A percentile compares a stretch with the other conserved stretches of the same genome.
phyloP scores from a whole-genome alignment of 2,329 filamentous ascomycete species.

The Neonectria neomacrospora region DNA sequence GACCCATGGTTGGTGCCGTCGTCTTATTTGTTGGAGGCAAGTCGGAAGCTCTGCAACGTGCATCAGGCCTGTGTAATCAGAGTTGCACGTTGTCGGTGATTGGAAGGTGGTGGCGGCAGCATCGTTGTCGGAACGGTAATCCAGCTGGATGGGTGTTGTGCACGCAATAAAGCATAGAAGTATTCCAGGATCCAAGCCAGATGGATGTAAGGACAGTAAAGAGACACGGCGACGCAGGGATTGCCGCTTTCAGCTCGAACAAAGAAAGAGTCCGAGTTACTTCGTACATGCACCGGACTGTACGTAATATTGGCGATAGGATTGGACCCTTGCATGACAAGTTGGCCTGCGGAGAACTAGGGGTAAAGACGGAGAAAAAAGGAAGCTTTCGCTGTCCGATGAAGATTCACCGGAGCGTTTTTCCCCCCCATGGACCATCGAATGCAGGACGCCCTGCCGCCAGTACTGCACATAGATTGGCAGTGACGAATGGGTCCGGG shows the following conservation, averaged over 20 bases:
- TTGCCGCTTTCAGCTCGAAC: neutral
- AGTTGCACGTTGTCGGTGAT: too few species aligned
- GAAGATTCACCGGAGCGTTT: neutral
- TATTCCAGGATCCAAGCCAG: neutral
- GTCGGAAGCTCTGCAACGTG: neutral
- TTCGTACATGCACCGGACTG: neutral
- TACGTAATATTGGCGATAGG: neutral
- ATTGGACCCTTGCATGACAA: neutral
- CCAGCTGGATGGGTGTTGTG: neutral
- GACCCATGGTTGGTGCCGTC: conserved; percentile 36
- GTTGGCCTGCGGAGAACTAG: neutral
- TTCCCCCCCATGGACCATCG: neutral
- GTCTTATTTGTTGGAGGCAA: conserved; percentile 32
- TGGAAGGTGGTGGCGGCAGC: neutral
- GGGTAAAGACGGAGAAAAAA: neutral
- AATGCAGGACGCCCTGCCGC: neutral
- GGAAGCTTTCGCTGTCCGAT: neutral
- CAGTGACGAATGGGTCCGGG: neutral
- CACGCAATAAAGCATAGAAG: neutral
- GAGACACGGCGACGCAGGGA: neutral
- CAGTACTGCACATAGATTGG: neutral
- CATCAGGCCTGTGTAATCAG: conserved; percentile 7
- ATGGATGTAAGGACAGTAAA: neutral
- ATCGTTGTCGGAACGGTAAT: neutral
- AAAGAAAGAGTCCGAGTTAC: neutral